These are phyloP conservation scores for Hanseniaspora valbyensis DNA, from an alignment of 805 yeast genomes.

Conservation along the genomic window DNA sequence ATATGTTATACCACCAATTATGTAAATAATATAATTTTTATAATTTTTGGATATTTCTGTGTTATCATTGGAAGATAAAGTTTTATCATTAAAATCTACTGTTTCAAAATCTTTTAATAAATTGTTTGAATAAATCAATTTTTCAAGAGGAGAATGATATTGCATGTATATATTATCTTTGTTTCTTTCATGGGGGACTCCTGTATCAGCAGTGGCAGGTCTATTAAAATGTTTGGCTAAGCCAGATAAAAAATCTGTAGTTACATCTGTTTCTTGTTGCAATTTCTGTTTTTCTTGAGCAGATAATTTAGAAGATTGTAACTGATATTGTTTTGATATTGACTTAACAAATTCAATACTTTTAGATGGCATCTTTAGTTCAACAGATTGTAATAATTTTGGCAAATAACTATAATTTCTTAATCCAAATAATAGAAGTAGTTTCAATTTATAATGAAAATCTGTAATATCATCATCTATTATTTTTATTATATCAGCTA, in stretches of 20 bases:
- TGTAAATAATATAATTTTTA: constrained; percentile 59
- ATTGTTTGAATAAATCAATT: constrained; percentile 24
- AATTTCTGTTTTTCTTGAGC: constrained; percentile 17
- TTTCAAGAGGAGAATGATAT: constrained; percentile 58
- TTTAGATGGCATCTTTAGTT: constrained; percentile 31
- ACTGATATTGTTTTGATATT: constrained; percentile 13
- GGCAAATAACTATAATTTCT: constrained; percentile 49
- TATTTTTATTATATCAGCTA: constrained; percentile 30
- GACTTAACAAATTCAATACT: constrained; percentile 35
- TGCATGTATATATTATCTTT: constrained; percentile 76
- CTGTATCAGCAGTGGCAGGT: constrained; percentile 27
- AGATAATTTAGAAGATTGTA: constrained; percentile 3
- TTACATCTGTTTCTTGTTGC: not conserved
- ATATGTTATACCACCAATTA: constrained; percentile 82
- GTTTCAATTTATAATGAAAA: constrained; percentile 52
- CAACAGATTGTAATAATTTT: constrained; percentile 34
- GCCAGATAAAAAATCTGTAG: constrained; percentile 27
- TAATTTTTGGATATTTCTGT: constrained; percentile 25
- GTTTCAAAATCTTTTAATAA: constrained; percentile 24
- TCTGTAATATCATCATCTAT: constrained; percentile 38
- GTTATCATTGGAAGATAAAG: constrained; percentile 35
- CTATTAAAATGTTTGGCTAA: constrained; percentile 27
- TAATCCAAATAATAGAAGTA: constrained; percentile 62
- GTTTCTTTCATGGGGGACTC: constrained; percentile 14
- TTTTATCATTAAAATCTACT: constrained; percentile 30